Conservation (phyloP, 2,329 filamentous ascomycete species). For the Colletotrichum nymphaeae region DNA sequence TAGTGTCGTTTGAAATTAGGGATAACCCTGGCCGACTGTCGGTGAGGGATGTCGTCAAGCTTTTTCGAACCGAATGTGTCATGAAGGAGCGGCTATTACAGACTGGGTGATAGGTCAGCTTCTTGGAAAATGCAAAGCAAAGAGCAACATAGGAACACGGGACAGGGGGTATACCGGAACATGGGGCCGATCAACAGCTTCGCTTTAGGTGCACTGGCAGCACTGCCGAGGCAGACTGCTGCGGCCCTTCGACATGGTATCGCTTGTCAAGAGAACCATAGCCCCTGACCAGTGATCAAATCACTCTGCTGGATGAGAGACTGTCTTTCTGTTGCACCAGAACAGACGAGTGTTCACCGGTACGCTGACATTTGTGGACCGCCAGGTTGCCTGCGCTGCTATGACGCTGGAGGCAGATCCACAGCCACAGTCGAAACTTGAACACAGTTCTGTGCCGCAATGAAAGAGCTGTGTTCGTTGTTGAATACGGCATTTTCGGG, state of each 20-base stretch:
- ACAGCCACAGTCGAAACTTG: too few relatives aligned
- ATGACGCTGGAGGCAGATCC: not conserved
- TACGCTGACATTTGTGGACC: not conserved
- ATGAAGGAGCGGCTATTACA: not conserved
- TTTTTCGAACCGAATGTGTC: not conserved
- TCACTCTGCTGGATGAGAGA: not conserved
- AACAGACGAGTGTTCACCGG: not conserved
- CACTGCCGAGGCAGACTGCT: constrained; percentile 1
- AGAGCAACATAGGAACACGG: too few relatives aligned
- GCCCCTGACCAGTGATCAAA: not conserved
- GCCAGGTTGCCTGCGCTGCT: not conserved
- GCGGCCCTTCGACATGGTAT: not conserved
- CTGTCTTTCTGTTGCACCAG: too few relatives aligned
- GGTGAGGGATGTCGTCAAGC: not conserved
- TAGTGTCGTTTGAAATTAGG: not conserved
- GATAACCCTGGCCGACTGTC: not conserved
- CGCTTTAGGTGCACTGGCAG: not conserved
- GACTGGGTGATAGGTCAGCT: not conserved
- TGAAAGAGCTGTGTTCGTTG: not conserved
- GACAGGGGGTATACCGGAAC: not conserved
- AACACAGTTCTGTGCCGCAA: too few relatives aligned
- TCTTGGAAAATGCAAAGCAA: not conserved
- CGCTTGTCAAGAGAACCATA: too few relatives aligned
- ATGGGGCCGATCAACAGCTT: not conserved
- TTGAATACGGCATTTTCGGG: not conserved